Conservation (phyloP, 176 grass and related monocot genomes). For the Saccharum spontaneum region DNA sequence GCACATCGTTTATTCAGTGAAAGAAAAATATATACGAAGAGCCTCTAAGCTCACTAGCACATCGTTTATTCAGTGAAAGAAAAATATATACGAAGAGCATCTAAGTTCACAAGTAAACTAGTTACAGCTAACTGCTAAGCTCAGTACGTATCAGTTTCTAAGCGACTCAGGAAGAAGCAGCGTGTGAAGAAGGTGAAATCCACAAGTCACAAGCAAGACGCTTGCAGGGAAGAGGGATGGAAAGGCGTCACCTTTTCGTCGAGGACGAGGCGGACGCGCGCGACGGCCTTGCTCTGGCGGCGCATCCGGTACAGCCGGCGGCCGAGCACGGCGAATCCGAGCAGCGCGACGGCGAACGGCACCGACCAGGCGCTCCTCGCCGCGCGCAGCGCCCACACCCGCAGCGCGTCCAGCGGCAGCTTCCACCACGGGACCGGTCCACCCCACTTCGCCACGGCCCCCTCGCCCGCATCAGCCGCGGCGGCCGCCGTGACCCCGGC, state of each 20-base stretch:
- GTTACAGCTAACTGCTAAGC: background rate
- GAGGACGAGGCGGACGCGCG: conserved; percentile 61
- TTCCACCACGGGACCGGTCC: conserved; percentile 70
- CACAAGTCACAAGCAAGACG: conserved; percentile 31
- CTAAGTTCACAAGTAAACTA: conserved; percentile 1
- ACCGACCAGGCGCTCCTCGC: conserved; percentile 75
- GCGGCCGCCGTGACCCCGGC: background rate
- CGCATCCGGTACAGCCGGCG: conserved; percentile 66
- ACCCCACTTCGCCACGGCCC: conserved; percentile 28
- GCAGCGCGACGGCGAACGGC: conserved; percentile 65
- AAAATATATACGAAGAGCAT: background rate
- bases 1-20: background rate
- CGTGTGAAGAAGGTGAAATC: background rate
- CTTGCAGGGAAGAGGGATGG: conserved; percentile 8
- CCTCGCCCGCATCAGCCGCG: background rate
- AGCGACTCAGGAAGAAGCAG: background rate
- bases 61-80: background rate
- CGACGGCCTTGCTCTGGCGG: conserved; percentile 58
- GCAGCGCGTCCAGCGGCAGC: conserved; percentile 64
- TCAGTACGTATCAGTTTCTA: background rate
- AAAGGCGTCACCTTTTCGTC: conserved; percentile 72
- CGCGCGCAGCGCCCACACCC: conserved; percentile 54
- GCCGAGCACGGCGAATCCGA: conserved; percentile 71
- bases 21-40: background rate
- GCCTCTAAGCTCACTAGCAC: background rate